Evolutionary conservation across 1,284 basidiomycete species (phyloP).

Genomic region (Kalmanozyma brasiliensis): DNA sequence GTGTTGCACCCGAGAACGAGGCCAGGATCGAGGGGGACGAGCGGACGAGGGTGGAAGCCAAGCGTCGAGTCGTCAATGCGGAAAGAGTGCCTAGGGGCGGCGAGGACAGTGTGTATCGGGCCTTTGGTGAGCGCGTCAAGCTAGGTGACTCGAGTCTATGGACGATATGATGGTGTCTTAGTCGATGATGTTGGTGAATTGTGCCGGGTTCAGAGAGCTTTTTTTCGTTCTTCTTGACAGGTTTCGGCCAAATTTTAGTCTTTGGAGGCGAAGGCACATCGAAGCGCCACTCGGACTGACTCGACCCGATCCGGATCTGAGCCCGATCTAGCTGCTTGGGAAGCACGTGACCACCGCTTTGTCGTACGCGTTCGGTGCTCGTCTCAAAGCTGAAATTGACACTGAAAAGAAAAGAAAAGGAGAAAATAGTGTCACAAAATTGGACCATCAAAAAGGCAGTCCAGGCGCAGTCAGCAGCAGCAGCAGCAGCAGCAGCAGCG

Average conservation of each 20-base stretch:
- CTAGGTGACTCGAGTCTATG: constrained; percentile 4
- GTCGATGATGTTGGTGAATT: constrained; percentile 2
- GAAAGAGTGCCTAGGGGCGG: constrained; percentile 22
- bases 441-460: constrained; percentile 1
- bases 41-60: constrained; percentile 28
- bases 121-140: background rate
- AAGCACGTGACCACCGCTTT: constrained; percentile 8
- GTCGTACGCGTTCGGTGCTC: constrained; percentile 19
- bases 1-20: constrained; percentile 4
- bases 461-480: too few relatives aligned
- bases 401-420: background rate
- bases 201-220: constrained; percentile 1
- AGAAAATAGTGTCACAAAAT: constrained; percentile 1
- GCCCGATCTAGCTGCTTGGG: background rate
- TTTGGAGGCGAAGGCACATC: background rate
- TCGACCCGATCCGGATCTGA: constrained; percentile 3
- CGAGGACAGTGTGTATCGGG: background rate
- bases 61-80: constrained; percentile 24
- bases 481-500: too few relatives aligned
- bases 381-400: background rate
- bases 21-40: constrained; percentile 8
- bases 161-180: background rate
- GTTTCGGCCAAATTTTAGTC: constrained; percentile 16
- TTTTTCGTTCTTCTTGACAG: constrained; percentile 10
- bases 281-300: constrained; percentile 9